Base-by-base conservation (phyloP, 352 stramenopile species). In the Phytophthora sp. region DNA sequence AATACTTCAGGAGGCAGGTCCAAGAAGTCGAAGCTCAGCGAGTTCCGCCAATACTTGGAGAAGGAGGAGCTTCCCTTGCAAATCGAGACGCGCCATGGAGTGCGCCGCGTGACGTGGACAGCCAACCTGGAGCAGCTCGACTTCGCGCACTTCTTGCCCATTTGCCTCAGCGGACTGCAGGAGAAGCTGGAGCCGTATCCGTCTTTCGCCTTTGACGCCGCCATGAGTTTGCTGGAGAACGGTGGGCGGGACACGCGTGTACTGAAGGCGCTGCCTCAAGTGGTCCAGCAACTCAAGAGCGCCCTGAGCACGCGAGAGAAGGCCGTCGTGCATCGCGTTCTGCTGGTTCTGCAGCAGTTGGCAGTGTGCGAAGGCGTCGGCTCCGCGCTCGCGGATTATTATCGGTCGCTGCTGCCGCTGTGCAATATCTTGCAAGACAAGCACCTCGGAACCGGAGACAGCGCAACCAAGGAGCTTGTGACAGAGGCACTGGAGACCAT, bases 401-500 rank as follows among this genome's bases (percentile, higher is more conserved):
- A 94, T 54, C 74, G 83, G 13, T 76, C 82, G 10, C 61, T 94
- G 30, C 70, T 94, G 32, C 85, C 85, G n/a, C 63, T 92, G 39
- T 94, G 83, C 66, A 94, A 92, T 65, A 86, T 94, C 23, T 48
- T 92, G 13, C 84, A 92, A 59, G 85, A 92, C 76, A 86, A 86
- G 44, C 83, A 89, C 49, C 51, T 92, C 28, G 83, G 82, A 50
- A 92, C 79, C 1, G 83, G 82, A 39, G 82, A 94, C 56, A 73
- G 76, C 12, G 57, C 39, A 27, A 94, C 83, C 0, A 82, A 72
- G 54, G 72, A 71, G 26, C 65, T 94, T 8, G 79, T 92, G 34
- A 72, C 77, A 1, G 81, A 92, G 28, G 69, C 73, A 17, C 76
- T 94, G 24, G 85, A 94, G 66, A 88, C 78, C 23, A 69, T 94